Base-by-base conservation (phyloP, 78 protist genomes). In the Ministeria vibrans region DNA sequence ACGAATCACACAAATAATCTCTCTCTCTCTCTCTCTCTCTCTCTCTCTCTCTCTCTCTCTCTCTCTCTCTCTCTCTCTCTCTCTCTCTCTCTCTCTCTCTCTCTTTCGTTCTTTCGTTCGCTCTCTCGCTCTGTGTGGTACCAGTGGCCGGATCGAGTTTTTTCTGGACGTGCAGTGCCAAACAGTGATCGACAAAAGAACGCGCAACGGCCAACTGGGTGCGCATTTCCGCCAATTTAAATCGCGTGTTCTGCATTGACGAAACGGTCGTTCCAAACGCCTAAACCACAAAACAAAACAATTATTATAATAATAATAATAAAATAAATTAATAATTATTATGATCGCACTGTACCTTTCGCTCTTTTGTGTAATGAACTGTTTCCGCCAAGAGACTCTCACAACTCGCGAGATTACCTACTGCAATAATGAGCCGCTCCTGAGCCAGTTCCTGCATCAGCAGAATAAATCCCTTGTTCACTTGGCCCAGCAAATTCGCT, bases 381-480 rank as follows among this genome's bases (percentile, higher is more conserved):
- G 88, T 84, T n/a, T 1, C 2, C 55, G 68, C 88, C 32, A 62
- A 78, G 38, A 51, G 0, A 34, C 62, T 79, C 83, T 84, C 88
- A 5, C 80, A 77, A 1, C 79, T 27, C 9, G 88, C 77, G 0
- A 59, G 30, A 13, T 45, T 68, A 39, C 70, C n/a, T 18, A 44
- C 75, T 43, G 71, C 88, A 32, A 84, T 71, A 1, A 78, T 5
- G 0, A 84, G 69, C 22, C 88, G 88, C 71, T 84, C 88, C 59
- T 78, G 83, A n/a, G 83, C 81, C 18, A 84, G 82, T n/a, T 84
- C 88, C 45, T 77, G 79, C 88, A 84, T 84, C 34, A 84, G 82
- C 76, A 78, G 61, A 55, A 69, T 55, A 61, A 84, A 84, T 30
- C 88, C 88, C 42, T 71, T 9, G 82, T 78, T 78, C 18, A 18